Base-by-base conservation (phyloP, 1,139 yeast genomes). In the Trichomonascaceae sp. region DNA sequence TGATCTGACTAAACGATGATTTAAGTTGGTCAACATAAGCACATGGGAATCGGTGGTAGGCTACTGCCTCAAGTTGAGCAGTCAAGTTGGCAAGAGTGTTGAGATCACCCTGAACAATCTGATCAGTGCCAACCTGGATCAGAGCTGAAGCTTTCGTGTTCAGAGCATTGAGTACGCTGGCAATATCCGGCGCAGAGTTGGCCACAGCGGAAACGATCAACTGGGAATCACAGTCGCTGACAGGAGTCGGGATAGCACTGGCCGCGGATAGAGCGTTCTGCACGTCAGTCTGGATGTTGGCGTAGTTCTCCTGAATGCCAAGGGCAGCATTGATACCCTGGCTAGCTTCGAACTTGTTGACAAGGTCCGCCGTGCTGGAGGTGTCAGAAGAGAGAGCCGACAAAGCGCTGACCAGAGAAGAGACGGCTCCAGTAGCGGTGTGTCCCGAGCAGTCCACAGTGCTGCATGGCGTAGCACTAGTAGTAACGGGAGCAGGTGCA, bases 81-180 rank as follows among this genome's bases (percentile, higher is more conserved):
- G 38, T 32, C 22, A 20, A 16, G 16, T 23, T 17, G 15, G 32
- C 34, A 13, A 40, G 36, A n/a, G 14, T 14, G n/a, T 26, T 2
- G n/a, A 34, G 30, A 16, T 46, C 51, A 25, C 30, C 31, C 23
- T 34, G 29, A 26, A 47, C 50, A 30, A 45, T 45, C 29, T 27
- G 4, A 16, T 17, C 20, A 27, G 41, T 44, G 26, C 43, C 44
- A 16, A 35, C 40, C 16, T 37, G 16, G 27, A 6, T 15, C 36
- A 47, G 39, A 35, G 40, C 45, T 15, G 34, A 27, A 17, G 48
- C 43, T 43, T 44, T 40, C 31, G 11, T 17, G 13, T 32, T 31
- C 11, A 46, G 40, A 27, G 35, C 40, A 27, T 20, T 6, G 9
- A 20, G 11, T 6, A 20, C 23, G 11, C 9, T 8, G 23, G 23